Evolutionary conservation across 2,329 filamentous ascomycete species (phyloP).

Genomic region (Trichoderma sp.): DNA sequence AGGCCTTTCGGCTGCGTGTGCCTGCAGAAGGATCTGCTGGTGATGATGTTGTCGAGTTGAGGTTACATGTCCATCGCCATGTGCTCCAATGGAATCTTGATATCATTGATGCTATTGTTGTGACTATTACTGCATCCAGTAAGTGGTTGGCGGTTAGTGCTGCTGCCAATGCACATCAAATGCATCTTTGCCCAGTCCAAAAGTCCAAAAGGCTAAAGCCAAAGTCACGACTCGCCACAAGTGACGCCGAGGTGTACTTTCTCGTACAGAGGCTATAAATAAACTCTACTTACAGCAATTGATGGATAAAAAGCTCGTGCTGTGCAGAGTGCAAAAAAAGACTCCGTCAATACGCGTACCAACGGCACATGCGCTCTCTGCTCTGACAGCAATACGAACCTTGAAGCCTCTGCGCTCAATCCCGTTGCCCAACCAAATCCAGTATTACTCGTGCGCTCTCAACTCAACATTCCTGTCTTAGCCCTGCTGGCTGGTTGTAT

Average conservation of each 20-base stretch:
- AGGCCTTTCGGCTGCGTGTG: not conserved
- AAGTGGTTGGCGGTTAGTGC: not conserved
- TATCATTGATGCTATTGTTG: not conserved
- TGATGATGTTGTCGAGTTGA: not conserved
- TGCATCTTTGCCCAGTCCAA: not conserved
- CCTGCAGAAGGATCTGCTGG: not conserved
- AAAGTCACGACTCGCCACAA: not conserved
- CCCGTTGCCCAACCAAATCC: not conserved
- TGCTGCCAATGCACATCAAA: not conserved
- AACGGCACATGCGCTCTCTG: not conserved
- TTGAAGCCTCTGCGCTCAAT: not conserved
- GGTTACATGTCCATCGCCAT: not conserved
- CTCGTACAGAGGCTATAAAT: not conserved
- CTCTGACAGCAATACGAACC: not conserved
- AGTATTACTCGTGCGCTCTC: not conserved
- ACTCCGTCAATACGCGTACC: not conserved
- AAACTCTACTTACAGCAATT: not conserved
- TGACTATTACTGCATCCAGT: not conserved
- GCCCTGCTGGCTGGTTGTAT: not conserved
- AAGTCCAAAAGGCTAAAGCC: not conserved
- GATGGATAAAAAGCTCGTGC: not conserved
- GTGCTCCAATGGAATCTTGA: not conserved
- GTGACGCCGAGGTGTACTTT: not conserved
- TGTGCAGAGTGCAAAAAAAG: not conserved
- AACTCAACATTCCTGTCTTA: not conserved